These are phyloP conservation scores for Hysterium pulicare DNA, from an alignment of 2,329 filamentous ascomycete species.

Conservation along the genomic window DNA sequence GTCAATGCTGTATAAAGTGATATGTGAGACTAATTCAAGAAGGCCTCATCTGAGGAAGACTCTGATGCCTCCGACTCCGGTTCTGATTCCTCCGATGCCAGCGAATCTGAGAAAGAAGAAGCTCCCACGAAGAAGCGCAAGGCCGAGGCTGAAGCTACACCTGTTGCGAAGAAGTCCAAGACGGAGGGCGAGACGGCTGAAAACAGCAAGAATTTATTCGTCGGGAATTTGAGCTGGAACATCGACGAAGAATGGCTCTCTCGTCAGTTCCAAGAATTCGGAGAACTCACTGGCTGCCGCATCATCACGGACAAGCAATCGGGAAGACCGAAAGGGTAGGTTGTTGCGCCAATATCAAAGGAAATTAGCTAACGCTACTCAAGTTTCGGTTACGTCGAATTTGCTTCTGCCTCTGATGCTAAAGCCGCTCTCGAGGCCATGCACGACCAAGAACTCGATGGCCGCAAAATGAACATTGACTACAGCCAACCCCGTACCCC, in stretches of 20 bases:
- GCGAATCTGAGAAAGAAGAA: conserved; percentile 32
- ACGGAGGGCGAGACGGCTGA: conserved; percentile 47
- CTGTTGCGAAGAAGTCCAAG: conserved; percentile 62
- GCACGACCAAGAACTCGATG: conserved; percentile 71
- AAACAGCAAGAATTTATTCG: conserved; percentile 70
- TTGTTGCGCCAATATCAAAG: conserved; percentile 8
- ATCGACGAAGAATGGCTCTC: conserved; percentile 79
- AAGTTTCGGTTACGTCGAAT: conserved; percentile 89
- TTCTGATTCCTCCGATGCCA: conserved; percentile 10
- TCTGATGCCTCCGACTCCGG: conserved; percentile 22
- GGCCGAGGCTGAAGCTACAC: conserved; percentile 53
- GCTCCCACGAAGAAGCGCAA: conserved; percentile 64
- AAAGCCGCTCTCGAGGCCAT: conserved; percentile 70
- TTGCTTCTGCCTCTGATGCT: conserved; percentile 63
- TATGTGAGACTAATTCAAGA: conserved; percentile 11
- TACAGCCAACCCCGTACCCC: conserved; percentile 66
- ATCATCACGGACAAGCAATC: conserved; percentile 79
- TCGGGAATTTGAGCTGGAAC: conserved; percentile 88
- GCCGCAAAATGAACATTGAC: conserved; percentile 73
- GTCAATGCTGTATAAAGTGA: not conserved
- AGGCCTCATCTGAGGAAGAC: conserved; percentile 34
- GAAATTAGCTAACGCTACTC: conserved; percentile 21
- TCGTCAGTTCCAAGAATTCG: conserved; percentile 76
- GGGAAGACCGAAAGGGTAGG: conserved; percentile 77
- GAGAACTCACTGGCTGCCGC: conserved; percentile 68